Evolutionary conservation across 140 eudicot genomes (phyloP), one percentile per base, ranked within the genome.

Genomic region (Senecio squalidus): DNA sequence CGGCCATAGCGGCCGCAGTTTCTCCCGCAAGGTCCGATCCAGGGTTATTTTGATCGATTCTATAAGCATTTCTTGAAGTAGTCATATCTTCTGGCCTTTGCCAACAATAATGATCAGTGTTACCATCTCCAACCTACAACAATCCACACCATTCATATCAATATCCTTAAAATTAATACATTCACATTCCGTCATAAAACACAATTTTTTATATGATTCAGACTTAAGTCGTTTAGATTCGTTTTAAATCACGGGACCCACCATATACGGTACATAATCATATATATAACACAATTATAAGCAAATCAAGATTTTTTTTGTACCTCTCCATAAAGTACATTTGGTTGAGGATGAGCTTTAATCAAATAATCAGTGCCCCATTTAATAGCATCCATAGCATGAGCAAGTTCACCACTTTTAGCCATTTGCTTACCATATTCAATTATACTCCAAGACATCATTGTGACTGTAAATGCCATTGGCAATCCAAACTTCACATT

Each of bases 1-100:
- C 98, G 4, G 98, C 98, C 98, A 92, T 84, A 6, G 98, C 98
- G 22, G 98, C 98, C 8, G 95, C 98, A n/a, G 96, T 92, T 54
- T 92, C 98, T 21, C 96, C 98, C 58, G 98, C 98, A 4, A 92
- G 95, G 77, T 92, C 98, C 17, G 98, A 92, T 11, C 98, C 98
- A 5, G 98, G 98, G 69, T 77, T 71, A 62, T 73, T 81, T 18
- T 81, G 84, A 76, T 92, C 96, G 31, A 87, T 77, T 50, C 61
- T 73, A 69, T 92, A 92, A 6, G 98, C 98, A 11, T 82, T 69
- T 26, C 98, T 70, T 24, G 94, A 81, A 4, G 98, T 92, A 16
- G 95, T 87, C 98, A 92, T 92, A 59, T 92, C 98, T 69, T 92
- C 98, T 0, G 98, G 95, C 73, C 98, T 80, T 73, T 92, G 98